Evolutionary conservation across 2,329 filamentous ascomycete genomes (phyloP).

Genomic region (Aspergillus quadricinctus): DNA sequence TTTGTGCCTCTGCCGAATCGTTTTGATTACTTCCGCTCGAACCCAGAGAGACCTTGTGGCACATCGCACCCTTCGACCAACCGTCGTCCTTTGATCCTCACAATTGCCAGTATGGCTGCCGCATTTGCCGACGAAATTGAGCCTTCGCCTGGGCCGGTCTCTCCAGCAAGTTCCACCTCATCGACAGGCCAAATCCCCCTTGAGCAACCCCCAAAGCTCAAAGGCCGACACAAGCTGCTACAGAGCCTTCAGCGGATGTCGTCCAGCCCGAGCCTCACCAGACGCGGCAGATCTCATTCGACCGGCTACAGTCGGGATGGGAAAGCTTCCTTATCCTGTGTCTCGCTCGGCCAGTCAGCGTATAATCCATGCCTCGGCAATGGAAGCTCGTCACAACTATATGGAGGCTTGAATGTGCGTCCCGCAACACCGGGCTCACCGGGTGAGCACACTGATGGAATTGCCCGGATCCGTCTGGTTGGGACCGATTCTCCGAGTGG

Average conservation of each 20-base stretch:
- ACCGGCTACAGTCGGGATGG: conserved; percentile 60
- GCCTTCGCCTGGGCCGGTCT: conserved; percentile 28
- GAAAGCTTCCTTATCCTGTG: conserved; percentile 63
- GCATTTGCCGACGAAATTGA: conserved; percentile 25
- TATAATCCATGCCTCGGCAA: conserved; percentile 53
- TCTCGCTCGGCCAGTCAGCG: conserved; percentile 54
- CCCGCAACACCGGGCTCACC: conserved; percentile 48
- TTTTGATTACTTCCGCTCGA: not conserved
- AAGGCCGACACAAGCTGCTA: conserved; percentile 65
- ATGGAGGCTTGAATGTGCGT: conserved; percentile 53
- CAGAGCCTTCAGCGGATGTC: conserved; percentile 75
- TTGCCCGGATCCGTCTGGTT: conserved; percentile 53
- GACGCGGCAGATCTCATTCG: conserved; percentile 60
- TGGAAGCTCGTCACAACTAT: conserved; percentile 54
- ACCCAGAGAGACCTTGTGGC: not conserved
- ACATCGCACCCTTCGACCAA: not conserved
- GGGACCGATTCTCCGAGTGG: conserved; percentile 44
- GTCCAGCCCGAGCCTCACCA: conserved; percentile 69
- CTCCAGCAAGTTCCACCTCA: conserved; percentile 33
- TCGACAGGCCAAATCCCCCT: conserved; percentile 33
- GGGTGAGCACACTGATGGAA: conserved; percentile 48
- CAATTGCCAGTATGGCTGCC: conserved; percentile 25
- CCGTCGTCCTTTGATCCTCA: not conserved
- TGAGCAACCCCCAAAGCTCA: conserved; percentile 54
- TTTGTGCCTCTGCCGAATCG: not conserved